Percentiles rank a stretch among this genome's conserved stretches.
Conservation (phyloP, 2,329 filamentous ascomycete genomes). For the Colletotrichum eremochloae region DNA sequence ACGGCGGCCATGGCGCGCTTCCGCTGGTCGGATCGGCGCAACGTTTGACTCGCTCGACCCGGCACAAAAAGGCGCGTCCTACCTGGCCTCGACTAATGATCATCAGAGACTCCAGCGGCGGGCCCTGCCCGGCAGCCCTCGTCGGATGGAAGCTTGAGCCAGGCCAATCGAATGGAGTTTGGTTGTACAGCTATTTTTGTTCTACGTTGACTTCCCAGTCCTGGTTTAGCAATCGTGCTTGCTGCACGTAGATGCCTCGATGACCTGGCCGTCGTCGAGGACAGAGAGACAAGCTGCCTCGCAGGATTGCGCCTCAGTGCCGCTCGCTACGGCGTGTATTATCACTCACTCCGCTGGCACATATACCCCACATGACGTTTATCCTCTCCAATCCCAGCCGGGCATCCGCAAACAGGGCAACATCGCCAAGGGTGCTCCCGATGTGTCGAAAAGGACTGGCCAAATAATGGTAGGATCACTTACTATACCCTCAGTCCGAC, state of each 20-base stretch:
- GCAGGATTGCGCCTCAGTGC: not conserved
- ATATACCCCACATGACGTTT: constrained; percentile 38
- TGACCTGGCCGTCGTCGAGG: not conserved
- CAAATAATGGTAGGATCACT: constrained; percentile 4
- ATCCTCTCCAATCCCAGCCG: constrained; percentile 1
- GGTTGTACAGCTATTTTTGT: too few species aligned
- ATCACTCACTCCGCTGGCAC: constrained; percentile 24
- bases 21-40: constrained; percentile 22
- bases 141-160: constrained; percentile 6
- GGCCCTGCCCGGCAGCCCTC: constrained; percentile 16
- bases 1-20: constrained; percentile 24
- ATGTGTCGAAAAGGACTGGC: constrained; percentile 11
- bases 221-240: not conserved
- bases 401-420: constrained; percentile 8
- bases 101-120: not conserved
- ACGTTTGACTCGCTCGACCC: constrained; percentile 21
- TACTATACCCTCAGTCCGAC: constrained; percentile 16
- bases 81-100: constrained; percentile 5
- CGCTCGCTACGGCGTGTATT: constrained; percentile 4
- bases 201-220: not conserved
- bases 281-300: not conserved
- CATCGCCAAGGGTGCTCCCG: constrained; percentile 1
- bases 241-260: not conserved
- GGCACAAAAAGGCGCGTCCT: constrained; percentile 4
- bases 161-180: not conserved